Evolutionary conservation across 2,329 filamentous ascomycete genomes (phyloP), one percentile per base, ranked within the genome.

Genomic region (Balansia obtecta): DNA sequence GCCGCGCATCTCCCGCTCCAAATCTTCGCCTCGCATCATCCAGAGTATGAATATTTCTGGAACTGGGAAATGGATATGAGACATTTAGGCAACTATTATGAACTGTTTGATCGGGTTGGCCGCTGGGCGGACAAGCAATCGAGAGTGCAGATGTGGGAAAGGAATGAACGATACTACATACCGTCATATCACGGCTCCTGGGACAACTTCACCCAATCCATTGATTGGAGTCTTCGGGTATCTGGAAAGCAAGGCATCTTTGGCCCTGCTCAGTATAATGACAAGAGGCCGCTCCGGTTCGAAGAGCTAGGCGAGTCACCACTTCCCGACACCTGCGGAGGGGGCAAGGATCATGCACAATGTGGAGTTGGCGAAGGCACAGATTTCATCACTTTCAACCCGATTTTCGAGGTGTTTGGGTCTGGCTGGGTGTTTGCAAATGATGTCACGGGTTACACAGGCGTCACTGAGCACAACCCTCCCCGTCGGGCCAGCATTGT

Each of bases 311-410:
- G 72, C 27, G 67, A 75, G 45, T 71, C 72, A 1, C 68, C 75
- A 49, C 72, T 85, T 41, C 81, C 80, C 0, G 64, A 68, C 2
- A 72, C 69, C 1, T 82, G 82, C 59, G 69, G 70, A 37, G 70
- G 71, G 30, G 78, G 79, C 57, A 68, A 71, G 11, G 75, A 78
- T 56, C 58, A 63, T 52, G 58, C 60, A 1, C 61, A 71, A 50
- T 88, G 85, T 66, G 85, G 84, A 51, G 77, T 86, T 5, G 80
- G 77, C 53, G 84, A 88, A 64, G 76, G 82, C 22, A 85, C 85
- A 4, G 85, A 89, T 59, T 73, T 89, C 48, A 88, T 90, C 61
- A 86, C 83, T 0, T 77, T 89, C 57, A 86, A 88, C 62, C 86
- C 86, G 0, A 74, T 89, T 40, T 89, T 89, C 60, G 83, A 89